Evolutionary conservation across 148 eudicot genomes (phyloP).

Genomic region (Fagopyrum tataricum): DNA sequence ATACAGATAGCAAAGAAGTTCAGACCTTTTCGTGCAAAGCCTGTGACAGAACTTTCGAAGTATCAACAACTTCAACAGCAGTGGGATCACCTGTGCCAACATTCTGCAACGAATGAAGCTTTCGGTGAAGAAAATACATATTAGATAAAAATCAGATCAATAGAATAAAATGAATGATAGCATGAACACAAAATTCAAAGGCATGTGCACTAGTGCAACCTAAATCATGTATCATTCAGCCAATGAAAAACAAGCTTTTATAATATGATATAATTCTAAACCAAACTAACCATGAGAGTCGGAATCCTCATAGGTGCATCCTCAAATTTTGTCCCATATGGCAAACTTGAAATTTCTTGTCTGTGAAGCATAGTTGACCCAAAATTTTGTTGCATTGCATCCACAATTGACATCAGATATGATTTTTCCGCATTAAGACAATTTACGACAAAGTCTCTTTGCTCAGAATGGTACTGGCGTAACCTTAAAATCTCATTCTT

Average conservation of each 20-base stretch:
- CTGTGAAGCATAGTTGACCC: slow-evolving; percentile 26
- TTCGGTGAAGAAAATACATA: not conserved
- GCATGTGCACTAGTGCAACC: not conserved
- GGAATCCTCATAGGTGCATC: slow-evolving; percentile 2
- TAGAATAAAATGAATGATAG: not conserved
- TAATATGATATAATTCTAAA: not conserved
- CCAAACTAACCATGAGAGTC: slow-evolving; percentile 8
- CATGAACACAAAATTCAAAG: not conserved
- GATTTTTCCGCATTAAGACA: slow-evolving; percentile 54
- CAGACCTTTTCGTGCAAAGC: slow-evolving; percentile 93
- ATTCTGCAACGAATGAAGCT: slow-evolving; percentile 18
- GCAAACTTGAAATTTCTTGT: slow-evolving; percentile 22
- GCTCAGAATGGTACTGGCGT: slow-evolving; percentile 50
- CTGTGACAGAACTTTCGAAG: slow-evolving; percentile 66
- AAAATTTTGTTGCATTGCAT: slow-evolving; percentile 43
- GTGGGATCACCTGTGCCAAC: slow-evolving; percentile 23
- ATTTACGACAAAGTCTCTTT: slow-evolving; percentile 34
- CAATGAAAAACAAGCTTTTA: not conserved
- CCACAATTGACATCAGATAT: slow-evolving; percentile 41
- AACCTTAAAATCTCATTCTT: slow-evolving; percentile 48
- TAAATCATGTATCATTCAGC: not conserved
- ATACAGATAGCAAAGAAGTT: slow-evolving; percentile 13
- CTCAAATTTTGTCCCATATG: slow-evolving; percentile 19
- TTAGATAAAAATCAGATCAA: not conserved
- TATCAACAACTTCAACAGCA: slow-evolving; percentile 29